Percentiles rank a stretch among this genome's conserved stretches.
phyloP scores from a whole-genome alignment of 257 asterid genomes.

The Solanum chilense region DNA sequence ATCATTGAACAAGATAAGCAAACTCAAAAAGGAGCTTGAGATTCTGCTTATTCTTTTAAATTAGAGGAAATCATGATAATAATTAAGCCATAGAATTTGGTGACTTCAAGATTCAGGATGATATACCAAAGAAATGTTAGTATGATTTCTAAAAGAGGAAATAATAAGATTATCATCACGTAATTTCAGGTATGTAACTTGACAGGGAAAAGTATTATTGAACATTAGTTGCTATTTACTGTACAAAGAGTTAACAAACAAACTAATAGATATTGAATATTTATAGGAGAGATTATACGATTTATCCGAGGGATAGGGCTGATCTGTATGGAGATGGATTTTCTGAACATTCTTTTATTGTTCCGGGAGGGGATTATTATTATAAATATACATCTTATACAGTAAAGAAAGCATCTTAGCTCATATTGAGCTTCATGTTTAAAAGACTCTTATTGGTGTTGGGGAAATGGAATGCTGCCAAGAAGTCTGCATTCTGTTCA shows the following conservation, averaged over 20 bases:
- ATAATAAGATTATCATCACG: not conserved
- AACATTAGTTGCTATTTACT: not conserved
- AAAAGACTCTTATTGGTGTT: not conserved
- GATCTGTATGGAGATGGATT: not conserved
- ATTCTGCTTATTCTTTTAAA: not conserved
- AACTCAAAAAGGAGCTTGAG: not conserved
- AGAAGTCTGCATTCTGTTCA: not conserved
- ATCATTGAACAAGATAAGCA: not conserved
- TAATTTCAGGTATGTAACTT: too few species aligned
- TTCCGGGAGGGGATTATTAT: too few species aligned
- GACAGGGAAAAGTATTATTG: not conserved
- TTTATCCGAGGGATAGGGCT: not conserved
- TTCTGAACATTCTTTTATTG: not conserved
- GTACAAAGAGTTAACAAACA: not conserved
- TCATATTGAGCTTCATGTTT: not conserved
- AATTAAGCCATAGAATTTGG: not conserved
- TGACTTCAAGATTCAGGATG: not conserved
- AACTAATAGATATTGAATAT: not conserved
- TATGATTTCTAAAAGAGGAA: not conserved
- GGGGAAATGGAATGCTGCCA: not conserved
- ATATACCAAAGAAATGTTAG: not conserved
- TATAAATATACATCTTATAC: too few species aligned
- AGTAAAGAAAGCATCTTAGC: not conserved
- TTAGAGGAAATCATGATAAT: not conserved
- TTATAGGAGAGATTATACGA: not conserved